phyloP scores from a whole-genome alignment of 768 basidiomycete species.

The Crepidotus variabilis region DNA sequence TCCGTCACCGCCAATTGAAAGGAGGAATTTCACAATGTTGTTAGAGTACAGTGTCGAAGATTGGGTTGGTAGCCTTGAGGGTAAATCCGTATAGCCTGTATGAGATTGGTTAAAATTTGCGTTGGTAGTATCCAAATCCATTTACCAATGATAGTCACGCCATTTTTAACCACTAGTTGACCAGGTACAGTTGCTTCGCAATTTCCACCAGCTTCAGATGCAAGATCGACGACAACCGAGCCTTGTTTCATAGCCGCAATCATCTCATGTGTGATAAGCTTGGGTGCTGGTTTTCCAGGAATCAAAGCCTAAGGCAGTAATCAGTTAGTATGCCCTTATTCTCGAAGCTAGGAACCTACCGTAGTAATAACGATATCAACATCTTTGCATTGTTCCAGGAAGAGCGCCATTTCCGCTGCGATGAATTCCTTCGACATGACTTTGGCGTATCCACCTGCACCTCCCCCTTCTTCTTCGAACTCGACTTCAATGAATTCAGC shows the following conservation, averaged over 20 bases:
- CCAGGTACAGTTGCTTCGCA: constrained; percentile 82
- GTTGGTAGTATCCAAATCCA: neutral
- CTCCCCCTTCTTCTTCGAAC: constrained; percentile 78
- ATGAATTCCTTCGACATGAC: constrained; percentile 90
- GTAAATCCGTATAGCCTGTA: constrained; percentile 77
- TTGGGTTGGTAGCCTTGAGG: constrained; percentile 86
- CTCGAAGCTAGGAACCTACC: constrained; percentile 29
- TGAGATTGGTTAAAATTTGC: constrained; percentile 2
- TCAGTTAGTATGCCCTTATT: neutral
- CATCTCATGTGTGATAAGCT: constrained; percentile 82
- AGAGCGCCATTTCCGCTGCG: constrained; percentile 84
- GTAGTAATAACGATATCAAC: constrained; percentile 90
- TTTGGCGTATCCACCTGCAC: constrained; percentile 84
- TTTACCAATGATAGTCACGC: constrained; percentile 80
- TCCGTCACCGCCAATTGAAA: constrained; percentile 67
- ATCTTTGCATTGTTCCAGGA: constrained; percentile 84
- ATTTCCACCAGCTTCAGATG: constrained; percentile 88
- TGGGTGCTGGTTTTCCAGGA: constrained; percentile 85
- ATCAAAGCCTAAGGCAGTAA: constrained; percentile 60
- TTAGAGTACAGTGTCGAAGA: constrained; percentile 89
- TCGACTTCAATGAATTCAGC: constrained; percentile 87
- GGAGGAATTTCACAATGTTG: constrained; percentile 85
- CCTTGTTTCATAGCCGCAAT: constrained; percentile 90
- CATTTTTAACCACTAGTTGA: constrained; percentile 60
- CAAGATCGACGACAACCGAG: constrained; percentile 83